These are phyloP conservation scores for Penicillium diatomitis DNA, from an alignment of 495 filamentous ascomycete genomes.

Conservation along the genomic window DNA sequence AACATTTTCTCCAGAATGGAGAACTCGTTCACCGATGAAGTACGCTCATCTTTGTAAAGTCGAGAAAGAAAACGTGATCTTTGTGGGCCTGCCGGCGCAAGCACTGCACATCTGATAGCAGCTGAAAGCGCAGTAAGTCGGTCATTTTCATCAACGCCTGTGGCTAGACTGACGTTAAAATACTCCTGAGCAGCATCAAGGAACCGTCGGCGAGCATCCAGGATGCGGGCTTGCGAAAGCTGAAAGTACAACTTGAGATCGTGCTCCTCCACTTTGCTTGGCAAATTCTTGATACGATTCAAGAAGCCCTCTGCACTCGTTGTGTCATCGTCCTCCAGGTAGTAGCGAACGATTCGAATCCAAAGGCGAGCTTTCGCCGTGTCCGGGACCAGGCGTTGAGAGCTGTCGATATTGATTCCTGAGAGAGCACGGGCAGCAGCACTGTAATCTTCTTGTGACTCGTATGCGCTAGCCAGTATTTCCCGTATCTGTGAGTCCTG, in stretches of 20 bases:
- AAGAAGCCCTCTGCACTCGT: slow-evolving; percentile 76
- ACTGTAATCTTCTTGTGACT: slow-evolving; percentile 69
- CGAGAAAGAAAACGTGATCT: slow-evolving; percentile 70
- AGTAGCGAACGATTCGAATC: slow-evolving; percentile 90
- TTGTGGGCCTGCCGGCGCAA: slow-evolving; percentile 82
- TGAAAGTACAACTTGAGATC: slow-evolving; percentile 73
- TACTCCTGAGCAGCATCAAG: slow-evolving; percentile 83
- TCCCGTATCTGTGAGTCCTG: slow-evolving; percentile 69
- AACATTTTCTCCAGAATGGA: slow-evolving; percentile 96
- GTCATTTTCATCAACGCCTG: slow-evolving; percentile 74
- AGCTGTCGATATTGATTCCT: slow-evolving; percentile 78
- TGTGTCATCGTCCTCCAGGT: slow-evolving; percentile 89
- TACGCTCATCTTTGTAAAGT: slow-evolving; percentile 90
- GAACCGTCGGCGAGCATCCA: slow-evolving; percentile 83
- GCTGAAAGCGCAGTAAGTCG: slow-evolving; percentile 73
- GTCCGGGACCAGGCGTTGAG: slow-evolving; percentile 72
- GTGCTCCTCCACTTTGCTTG: slow-evolving; percentile 66
- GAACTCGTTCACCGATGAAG: slow-evolving; percentile 66
- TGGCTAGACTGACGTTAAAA: slow-evolving; percentile 69
- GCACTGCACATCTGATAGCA: slow-evolving; percentile 90
- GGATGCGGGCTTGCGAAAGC: slow-evolving; percentile 84
- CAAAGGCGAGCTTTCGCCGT: slow-evolving; percentile 72
- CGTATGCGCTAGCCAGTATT: slow-evolving; percentile 74
- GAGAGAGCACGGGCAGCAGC: slow-evolving; percentile 68
- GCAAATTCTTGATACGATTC: slow-evolving; percentile 86